phyloP scores from a whole-genome alignment of 2,329 filamentous ascomycete genomes.

The Fusarium azukiicola region DNA sequence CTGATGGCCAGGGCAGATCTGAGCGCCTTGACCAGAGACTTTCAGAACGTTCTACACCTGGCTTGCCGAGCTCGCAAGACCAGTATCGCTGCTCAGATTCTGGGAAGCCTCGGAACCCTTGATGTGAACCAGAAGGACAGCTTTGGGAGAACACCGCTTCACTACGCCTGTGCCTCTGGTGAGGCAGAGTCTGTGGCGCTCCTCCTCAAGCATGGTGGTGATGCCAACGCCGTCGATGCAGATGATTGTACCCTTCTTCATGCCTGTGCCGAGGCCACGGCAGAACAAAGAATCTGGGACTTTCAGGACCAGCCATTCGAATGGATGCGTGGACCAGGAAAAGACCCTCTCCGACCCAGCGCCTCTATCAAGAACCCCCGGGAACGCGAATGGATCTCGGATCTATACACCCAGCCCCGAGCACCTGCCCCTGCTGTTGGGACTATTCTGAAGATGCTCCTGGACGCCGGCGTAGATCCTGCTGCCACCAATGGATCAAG shows the following conservation, averaged over 20 bases:
- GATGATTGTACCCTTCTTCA: constrained; percentile 36
- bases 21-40: constrained; percentile 34
- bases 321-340: constrained; percentile 8
- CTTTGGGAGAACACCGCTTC: constrained; percentile 43
- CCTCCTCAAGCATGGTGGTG: constrained; percentile 39
- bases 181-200: constrained; percentile 41
- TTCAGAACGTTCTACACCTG: constrained; percentile 44
- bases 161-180: constrained; percentile 48
- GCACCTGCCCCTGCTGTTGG: neutral
- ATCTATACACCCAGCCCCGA: neutral
- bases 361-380: neutral
- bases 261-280: constrained; percentile 39
- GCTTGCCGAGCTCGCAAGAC: constrained; percentile 42
- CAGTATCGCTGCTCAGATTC: constrained; percentile 35
- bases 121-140: constrained; percentile 42
- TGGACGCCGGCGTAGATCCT: constrained; percentile 22
- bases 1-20: constrained; percentile 35
- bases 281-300: constrained; percentile 42
- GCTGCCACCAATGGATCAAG: neutral
- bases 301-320: neutral
- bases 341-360: constrained; percentile 29
- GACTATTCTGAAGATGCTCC: constrained; percentile 36
- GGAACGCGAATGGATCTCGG: neutral
- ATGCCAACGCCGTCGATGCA: neutral
- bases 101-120: neutral